Evolutionary conservation across 305 asterid genomes (phyloP).

Genomic region (Rubia tinctorum): DNA sequence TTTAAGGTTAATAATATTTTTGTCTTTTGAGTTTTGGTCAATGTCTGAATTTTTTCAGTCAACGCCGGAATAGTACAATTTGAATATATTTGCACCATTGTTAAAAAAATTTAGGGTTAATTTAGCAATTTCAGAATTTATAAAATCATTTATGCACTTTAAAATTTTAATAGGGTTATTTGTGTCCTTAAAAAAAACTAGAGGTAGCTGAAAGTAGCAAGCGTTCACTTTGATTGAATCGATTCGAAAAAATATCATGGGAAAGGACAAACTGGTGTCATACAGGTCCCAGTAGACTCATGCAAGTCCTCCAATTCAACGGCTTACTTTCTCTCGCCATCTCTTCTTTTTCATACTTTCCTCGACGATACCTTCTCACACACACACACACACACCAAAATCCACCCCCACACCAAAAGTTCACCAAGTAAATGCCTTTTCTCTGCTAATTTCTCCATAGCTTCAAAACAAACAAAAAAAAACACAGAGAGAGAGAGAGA

Average conservation of each 20-base stretch:
- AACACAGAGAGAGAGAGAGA: neutral
- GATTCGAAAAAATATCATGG: neutral
- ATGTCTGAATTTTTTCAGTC: no score
- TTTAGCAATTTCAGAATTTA: no score
- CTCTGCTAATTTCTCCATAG: no score
- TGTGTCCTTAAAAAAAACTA: no score
- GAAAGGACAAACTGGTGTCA: neutral
- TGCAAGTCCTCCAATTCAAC: slow-evolving; percentile 1
- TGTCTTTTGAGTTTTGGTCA: no score
- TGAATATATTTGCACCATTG: no score
- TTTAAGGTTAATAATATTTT: no score
- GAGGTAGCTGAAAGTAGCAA: neutral
- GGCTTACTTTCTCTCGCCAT: neutral
- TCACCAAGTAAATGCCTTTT: neutral
- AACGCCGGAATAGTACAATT: no score
- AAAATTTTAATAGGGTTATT: no score
- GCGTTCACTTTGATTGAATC: neutral
- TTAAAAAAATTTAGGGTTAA: no score
- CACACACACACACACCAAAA: neutral
- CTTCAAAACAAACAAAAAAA: no score
- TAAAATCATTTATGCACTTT: no score
- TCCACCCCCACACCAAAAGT: neutral
- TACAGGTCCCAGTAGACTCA: neutral
- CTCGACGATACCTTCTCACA: neutral
- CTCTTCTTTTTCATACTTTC: neutral